phyloP scores from a whole-genome alignment of 1,284 basidiomycete species.

The Baeospora myosura region DNA sequence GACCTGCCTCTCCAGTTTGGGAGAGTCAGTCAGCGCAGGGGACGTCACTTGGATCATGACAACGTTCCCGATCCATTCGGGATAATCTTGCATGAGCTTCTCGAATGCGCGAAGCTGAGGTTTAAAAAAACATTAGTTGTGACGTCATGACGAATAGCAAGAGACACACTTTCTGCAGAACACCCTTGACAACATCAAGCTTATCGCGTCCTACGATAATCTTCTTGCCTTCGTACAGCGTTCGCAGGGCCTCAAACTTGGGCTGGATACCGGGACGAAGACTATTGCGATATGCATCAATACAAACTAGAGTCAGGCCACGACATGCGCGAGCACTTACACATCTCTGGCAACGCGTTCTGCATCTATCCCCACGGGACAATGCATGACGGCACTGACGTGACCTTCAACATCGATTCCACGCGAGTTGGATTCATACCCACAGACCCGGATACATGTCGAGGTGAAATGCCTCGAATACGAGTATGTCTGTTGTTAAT shows the following conservation, averaged over 20 bases:
- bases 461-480: constrained; percentile 95
- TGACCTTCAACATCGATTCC: constrained; percentile 91
- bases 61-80: constrained; percentile 91
- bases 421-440: constrained; percentile 79
- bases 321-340: constrained; percentile 34
- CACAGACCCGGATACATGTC: constrained; percentile 92
- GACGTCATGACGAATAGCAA: neutral
- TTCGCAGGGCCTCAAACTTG: constrained; percentile 79
- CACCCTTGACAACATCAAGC: constrained; percentile 95
- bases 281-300: constrained; percentile 26
- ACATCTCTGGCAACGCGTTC: constrained; percentile 82
- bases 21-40: constrained; percentile 89
- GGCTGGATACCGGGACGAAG: constrained; percentile 78
- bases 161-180: constrained; percentile 78
- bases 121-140: constrained; percentile 3
- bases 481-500: constrained; percentile 76
- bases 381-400: constrained; percentile 81
- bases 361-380: constrained; percentile 96
- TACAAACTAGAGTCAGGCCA: neutral
- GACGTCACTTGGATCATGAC: constrained; percentile 89
- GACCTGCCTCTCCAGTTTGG: constrained; percentile 89
- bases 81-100: constrained; percentile 89
- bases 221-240: constrained; percentile 94
- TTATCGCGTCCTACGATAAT: constrained; percentile 99
- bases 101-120: constrained; percentile 93